Evolutionary conservation across 345 rosid genomes (phyloP), one percentile per base, ranked within the genome.

Genomic region (Barbarea vulgaris): DNA sequence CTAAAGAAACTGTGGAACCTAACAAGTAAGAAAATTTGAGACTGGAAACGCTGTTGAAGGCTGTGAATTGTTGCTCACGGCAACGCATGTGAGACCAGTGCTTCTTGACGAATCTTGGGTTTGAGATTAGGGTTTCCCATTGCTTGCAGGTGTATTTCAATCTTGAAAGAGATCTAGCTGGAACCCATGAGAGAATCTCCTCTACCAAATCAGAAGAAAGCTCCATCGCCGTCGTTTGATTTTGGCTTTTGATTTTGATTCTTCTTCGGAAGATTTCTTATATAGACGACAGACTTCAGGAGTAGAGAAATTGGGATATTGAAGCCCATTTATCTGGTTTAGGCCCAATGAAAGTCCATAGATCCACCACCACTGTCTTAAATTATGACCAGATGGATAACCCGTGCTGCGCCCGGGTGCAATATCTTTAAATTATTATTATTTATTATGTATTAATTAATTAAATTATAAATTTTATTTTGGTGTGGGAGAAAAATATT

Each of bases 31-130:
- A n/a, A n/a, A n/a, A n/a, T n/a, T n/a, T n/a, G n/a, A n/a, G n/a
- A n/a, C n/a, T n/a, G n/a, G n/a, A n/a, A n/a, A n/a, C n/a, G n/a
- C n/a, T n/a, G n/a, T 24, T 24, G 67, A 61, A 9, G 33, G 24
- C 50, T 39, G 33, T 61, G 51, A 61, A 61, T 61, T 61, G 67
- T 39, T 61, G 50, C 18, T 13, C 67, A 61, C 50, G 67, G 50
- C 51, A 1, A 61, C 67, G 67, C 50, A 61, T 39, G 33, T 15
- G 13, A 7, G 21, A 61, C 7, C 9, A 14, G 18, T 39, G 21
- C 31, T 61, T 61, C 21, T 24, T 61, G 21, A 4, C 2, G 14
- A 61, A 39, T 39, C 33, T 61, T 7, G 67, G 34, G 4, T 62
- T 31, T 24, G 14, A 0, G 21, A 41, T 62, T 41, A 62, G 51